Evolutionary conservation across 768 basidiomycete genomes (phyloP).

Genomic region (Sporobolomyces phaffii): DNA sequence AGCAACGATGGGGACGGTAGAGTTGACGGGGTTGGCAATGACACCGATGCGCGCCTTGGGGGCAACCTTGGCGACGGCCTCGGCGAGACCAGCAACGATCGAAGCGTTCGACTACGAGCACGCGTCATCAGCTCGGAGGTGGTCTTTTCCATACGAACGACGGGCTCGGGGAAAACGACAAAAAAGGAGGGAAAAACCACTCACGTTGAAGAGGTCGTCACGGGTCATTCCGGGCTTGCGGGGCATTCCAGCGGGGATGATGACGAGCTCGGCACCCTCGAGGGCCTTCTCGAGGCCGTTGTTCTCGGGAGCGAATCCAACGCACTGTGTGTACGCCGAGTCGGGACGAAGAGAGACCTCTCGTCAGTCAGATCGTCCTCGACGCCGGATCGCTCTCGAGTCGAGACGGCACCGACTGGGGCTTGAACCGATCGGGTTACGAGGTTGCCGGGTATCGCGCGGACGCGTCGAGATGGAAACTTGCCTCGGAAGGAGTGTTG

Average conservation of each 20-base stretch:
- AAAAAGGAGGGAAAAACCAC: not conserved
- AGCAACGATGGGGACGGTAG: conserved; percentile 93
- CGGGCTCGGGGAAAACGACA: too few relatives aligned
- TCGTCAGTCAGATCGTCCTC: not conserved
- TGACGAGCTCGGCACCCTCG: conserved; percentile 81
- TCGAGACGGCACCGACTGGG: too few relatives aligned
- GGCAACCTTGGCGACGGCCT: conserved; percentile 73
- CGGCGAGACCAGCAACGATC: conserved; percentile 91
- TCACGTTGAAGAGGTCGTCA: conserved; percentile 90
- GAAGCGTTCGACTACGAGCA: conserved; percentile 78
- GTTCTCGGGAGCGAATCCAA: conserved; percentile 48
- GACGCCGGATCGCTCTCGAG: not conserved
- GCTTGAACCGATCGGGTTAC: too few relatives aligned
- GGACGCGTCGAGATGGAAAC: conserved; percentile 32
- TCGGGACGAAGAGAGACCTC: not conserved
- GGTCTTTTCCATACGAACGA: too few relatives aligned
- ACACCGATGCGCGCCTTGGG: conserved; percentile 90
- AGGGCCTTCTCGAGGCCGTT: conserved; percentile 86
- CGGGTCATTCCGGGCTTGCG: conserved; percentile 83
- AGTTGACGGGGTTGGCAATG: conserved; percentile 93
- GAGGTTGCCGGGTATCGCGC: too few relatives aligned
- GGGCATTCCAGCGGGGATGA: conserved; percentile 98
- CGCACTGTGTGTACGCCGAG: not conserved
- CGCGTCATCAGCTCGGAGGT: not conserved
- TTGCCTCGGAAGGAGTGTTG: conserved; percentile 72